Evolutionary conservation across 257 asterid genomes (phyloP), one percentile per base, ranked within the genome.

Genomic region (Capsicum chinense): DNA sequence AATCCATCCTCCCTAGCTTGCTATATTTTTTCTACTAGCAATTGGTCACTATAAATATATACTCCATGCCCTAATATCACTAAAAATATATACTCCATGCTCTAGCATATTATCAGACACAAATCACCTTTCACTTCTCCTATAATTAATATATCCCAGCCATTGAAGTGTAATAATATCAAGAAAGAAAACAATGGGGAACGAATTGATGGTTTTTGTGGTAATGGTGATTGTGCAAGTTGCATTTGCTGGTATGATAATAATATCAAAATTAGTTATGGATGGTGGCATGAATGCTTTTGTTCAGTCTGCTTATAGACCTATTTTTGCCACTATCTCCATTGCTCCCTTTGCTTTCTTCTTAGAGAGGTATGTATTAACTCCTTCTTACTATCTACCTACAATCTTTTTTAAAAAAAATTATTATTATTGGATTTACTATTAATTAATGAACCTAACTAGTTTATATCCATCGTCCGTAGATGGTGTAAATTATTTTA

Each of bases 241-340:
- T 52, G 97, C 97, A 0, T 94, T 91, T 57, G 98, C 97, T 8
- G 97, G 97, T 0, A 94, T 95, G 98, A 92, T 92, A 82, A 93
- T 95, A 3, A 81, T 95, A 44, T 93, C 98, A 0, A 95, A 92
- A 68, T 86, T 95, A 5, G 99, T 97, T 0, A 93, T 95, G 97
- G 97, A 94, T 88, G 89, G 97, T 2, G 98, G 99, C 2, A 95
- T 95, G 98, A 87, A 93, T 83, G 98, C 99, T 35, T 93, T 87
- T 6, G 94, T 95, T 39, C 97, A 92, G 15, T 97, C 94, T 12
- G 99, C 99, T 21, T 95, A 95, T 63, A 89, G 99, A 16, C 99
- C 94, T 79, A 56, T 95, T 5, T 92, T 94, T 57, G 98, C 98
- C 0, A 86, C 97, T 67, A 14, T 92, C 2, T 83, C 90, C 35